Evolutionary conservation across 495 filamentous ascomycete genomes (phyloP).

Genomic region (Aspergillus hancockii): DNA sequence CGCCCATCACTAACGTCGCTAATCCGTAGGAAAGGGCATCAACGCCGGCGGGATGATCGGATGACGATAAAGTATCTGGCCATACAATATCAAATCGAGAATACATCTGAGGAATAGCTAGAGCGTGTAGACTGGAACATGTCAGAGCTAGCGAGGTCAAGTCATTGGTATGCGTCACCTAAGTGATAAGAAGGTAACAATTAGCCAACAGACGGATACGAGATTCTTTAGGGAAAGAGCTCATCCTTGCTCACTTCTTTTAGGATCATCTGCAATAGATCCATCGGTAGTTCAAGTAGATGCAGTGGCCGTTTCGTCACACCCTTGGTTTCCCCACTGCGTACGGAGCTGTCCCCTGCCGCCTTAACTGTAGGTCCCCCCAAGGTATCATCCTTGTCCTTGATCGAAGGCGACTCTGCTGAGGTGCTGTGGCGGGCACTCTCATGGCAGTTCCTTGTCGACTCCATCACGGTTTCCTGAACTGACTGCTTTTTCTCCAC

Average conservation of each 20-base stretch:
- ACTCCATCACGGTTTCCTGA: conserved; percentile 14
- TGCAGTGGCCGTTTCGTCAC: conserved; percentile 40
- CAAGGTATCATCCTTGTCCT: not conserved
- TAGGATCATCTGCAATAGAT: conserved; percentile 84
- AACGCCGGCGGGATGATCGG: conserved; percentile 72
- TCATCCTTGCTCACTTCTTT: conserved; percentile 67
- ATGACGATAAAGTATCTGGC: conserved; percentile 69
- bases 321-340: not conserved
- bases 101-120: conserved; percentile 87
- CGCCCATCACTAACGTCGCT: conserved; percentile 79
- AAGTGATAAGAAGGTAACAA: conserved; percentile 16
- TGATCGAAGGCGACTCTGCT: conserved; percentile 6
- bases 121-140: conserved; percentile 77
- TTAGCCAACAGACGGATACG: not conserved
- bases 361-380: not conserved
- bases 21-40: conserved; percentile 92
- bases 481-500: conserved; percentile 35
- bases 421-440: conserved; percentile 11
- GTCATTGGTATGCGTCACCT: conserved; percentile 89
- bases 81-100: conserved; percentile 93
- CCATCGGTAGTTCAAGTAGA: conserved; percentile 81
- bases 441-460: conserved; percentile 7
- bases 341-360: not conserved
- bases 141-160: conserved; percentile 80
- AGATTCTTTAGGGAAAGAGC: not conserved